These are phyloP conservation scores for Tetradesmus obliquus DNA, from an alignment of 139 green algal genomes.

Conservation along the genomic window DNA sequence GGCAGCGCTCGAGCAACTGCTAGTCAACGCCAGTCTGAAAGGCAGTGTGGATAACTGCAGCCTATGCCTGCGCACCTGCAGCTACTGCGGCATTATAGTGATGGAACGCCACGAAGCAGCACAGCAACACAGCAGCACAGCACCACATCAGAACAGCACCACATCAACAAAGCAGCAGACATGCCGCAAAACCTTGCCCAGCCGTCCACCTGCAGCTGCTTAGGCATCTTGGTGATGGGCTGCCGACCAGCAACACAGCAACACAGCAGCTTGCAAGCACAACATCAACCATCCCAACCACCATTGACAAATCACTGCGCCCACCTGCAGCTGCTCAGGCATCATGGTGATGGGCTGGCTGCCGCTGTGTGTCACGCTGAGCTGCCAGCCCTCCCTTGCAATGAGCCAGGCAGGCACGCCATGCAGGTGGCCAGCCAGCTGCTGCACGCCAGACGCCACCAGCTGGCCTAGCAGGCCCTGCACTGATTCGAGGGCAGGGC, in stretches of 20 bases:
- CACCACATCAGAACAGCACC: neutral
- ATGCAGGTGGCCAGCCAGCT: conserved; percentile 19
- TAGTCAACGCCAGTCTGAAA: too few species aligned
- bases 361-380: conserved; percentile 9
- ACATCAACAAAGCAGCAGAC: neutral
- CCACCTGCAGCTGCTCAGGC: conserved; percentile 43
- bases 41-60: too few species aligned
- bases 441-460: conserved; percentile 14
- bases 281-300: neutral
- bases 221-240: neutral
- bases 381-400: conserved; percentile 24
- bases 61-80: conserved; percentile 6
- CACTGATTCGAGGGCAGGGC: conserved; percentile 20
- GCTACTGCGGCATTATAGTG: neutral
- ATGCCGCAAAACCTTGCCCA: too few species aligned
- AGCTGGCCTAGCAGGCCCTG: neutral
- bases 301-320: neutral
- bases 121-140: too few species aligned
- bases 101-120: too few species aligned
- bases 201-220: conserved; percentile 22
- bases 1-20: too few species aligned
- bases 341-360: conserved; percentile 18
- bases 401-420: conserved; percentile 7
- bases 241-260: neutral
- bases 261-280: neutral